phyloP scores from a whole-genome alignment of 1,284 basidiomycete species.

The Trichosporon coremiiforme region DNA sequence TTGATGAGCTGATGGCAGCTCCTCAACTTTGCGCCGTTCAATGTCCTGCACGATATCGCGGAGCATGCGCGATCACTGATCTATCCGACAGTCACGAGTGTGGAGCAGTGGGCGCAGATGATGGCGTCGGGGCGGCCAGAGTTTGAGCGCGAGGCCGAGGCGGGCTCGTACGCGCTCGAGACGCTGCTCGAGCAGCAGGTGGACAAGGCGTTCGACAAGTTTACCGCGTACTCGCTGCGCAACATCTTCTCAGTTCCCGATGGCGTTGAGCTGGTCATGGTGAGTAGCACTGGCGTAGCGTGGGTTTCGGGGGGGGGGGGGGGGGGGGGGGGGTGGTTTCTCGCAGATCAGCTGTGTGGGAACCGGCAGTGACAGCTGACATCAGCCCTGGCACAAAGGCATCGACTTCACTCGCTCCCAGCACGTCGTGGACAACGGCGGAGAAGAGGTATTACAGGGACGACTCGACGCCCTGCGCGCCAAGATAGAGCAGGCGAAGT shows the following conservation, averaged over 20 bases:
- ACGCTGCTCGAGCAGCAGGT: constrained; percentile 54
- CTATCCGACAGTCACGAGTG: constrained; percentile 39
- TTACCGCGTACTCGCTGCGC: constrained; percentile 52
- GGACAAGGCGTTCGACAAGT: constrained; percentile 55
- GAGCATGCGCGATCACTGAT: constrained; percentile 45
- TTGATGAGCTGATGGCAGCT: constrained; percentile 34
- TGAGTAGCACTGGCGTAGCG: constrained; percentile 26
- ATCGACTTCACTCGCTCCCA: constrained; percentile 54
- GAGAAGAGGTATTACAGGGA: constrained; percentile 41
- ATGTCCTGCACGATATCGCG: constrained; percentile 46
- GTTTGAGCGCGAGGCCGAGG: constrained; percentile 40
- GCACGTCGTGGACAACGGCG: constrained; percentile 44
- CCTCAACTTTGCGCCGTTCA: constrained; percentile 47
- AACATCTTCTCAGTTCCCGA: constrained; percentile 55
- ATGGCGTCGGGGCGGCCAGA: constrained; percentile 31
- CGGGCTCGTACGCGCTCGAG: constrained; percentile 53
- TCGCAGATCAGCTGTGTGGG: too few relatives aligned
- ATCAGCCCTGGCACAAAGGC: constrained; percentile 54
- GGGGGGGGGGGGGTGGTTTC: too few relatives aligned
- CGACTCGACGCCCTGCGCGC: constrained; percentile 45
- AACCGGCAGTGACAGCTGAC: constrained; percentile 13
- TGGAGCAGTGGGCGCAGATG: constrained; percentile 42
- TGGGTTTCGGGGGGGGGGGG: too few relatives aligned
- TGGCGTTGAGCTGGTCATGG: constrained; percentile 36
- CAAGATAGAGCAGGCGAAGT: constrained; percentile 52